A percentile compares a stretch with the other conserved stretches of the same genome.
phyloP scores from a whole-genome alignment of 1,284 basidiomycete genomes.

The Paramarasmius palmivorus region DNA sequence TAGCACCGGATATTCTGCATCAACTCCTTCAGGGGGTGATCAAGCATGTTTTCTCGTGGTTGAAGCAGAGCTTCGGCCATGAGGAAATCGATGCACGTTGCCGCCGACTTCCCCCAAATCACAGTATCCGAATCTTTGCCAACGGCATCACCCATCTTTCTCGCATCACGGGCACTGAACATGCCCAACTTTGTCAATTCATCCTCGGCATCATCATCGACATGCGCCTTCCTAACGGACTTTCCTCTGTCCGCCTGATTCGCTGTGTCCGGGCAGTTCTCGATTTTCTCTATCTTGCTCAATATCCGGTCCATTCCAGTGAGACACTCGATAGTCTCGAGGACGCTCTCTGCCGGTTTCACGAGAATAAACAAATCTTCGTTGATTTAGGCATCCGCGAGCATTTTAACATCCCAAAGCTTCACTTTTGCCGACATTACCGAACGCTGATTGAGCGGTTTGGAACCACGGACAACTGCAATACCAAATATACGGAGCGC shows the following conservation, averaged over 20 bases:
- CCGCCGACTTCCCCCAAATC: constrained; percentile 29
- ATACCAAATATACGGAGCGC: too few species aligned
- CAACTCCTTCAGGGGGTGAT: too few species aligned
- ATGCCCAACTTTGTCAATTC: too few species aligned
- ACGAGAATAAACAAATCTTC: too few species aligned
- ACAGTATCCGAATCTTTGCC: constrained; percentile 31
- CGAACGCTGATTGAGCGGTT: constrained; percentile 18
- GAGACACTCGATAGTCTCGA: constrained; percentile 24
- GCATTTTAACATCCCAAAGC: constrained; percentile 30
- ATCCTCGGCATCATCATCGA: too few species aligned
- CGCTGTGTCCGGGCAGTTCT: too few species aligned
- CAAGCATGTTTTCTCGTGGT: constrained; percentile 20
- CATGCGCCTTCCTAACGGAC: too few species aligned
- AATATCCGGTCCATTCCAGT: constrained; percentile 27
- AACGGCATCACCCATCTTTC: constrained; percentile 28
- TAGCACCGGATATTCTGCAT: constrained; percentile 34
- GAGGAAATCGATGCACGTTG: constrained; percentile 32
- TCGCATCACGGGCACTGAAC: too few species aligned
- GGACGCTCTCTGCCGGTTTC: too few species aligned
- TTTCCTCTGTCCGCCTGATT: too few species aligned
- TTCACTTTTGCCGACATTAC: constrained; percentile 21
- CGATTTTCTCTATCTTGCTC: too few species aligned
- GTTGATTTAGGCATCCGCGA: constrained; percentile 22
- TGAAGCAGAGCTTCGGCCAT: constrained; percentile 20
- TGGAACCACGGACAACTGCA: constrained; percentile 22